Conservation (phyloP, 129 eudicot species). For the Tagetes erecta region DNA sequence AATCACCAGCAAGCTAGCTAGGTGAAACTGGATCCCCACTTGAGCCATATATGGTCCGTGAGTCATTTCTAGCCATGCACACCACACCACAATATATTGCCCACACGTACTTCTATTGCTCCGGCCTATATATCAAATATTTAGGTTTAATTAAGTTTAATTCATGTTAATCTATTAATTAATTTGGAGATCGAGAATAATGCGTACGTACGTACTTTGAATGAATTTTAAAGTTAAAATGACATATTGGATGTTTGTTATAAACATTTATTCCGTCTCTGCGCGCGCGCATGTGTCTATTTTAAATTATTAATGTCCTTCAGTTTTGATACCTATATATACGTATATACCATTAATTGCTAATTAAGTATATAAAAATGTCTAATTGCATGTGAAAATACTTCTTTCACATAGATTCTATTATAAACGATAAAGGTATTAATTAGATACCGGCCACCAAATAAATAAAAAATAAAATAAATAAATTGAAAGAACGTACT, state of each 20-base stretch:
- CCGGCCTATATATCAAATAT: background rate
- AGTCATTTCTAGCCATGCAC: constrained; percentile 29
- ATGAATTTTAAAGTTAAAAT: background rate
- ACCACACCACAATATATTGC: constrained; percentile 15
- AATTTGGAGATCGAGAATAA: background rate
- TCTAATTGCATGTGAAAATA: background rate
- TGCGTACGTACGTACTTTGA: background rate
- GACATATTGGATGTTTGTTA: too few species aligned
- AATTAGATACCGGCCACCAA: background rate
- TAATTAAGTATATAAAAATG: background rate
- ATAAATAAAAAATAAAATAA: too few species aligned
- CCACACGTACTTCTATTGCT: background rate
- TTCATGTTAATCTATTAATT: background rate
- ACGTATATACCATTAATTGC: too few species aligned
- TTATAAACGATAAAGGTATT: background rate
- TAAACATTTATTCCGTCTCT: too few species aligned
- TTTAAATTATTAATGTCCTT: too few species aligned
- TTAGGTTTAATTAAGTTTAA: background rate
- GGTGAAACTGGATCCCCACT: constrained; percentile 24
- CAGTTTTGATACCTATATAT: background rate
- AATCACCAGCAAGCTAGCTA: constrained; percentile 9
- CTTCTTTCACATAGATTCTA: background rate
- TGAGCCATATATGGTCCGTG: constrained; percentile 24
- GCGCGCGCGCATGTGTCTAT: too few species aligned
- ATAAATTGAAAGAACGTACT: too few species aligned